Conservation (phyloP, 1,284 basidiomycete genomes). For the Gymnopus androsaceus region DNA sequence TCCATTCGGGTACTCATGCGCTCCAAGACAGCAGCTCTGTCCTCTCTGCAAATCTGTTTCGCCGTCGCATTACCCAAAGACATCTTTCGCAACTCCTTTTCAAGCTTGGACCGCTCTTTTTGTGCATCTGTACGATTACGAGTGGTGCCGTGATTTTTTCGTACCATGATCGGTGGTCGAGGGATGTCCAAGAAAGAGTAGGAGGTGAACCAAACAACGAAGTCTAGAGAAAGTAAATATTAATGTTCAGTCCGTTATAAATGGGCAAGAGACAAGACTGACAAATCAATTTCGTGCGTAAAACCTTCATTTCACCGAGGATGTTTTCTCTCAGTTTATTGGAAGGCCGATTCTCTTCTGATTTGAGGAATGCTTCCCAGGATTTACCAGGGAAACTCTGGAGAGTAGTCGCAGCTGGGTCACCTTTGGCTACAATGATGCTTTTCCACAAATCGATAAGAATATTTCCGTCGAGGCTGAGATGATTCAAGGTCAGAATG, state of each 20-base stretch:
- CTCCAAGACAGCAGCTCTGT: not conserved
- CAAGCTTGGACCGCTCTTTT: not conserved
- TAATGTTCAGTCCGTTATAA: not conserved
- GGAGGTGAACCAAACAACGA: constrained; percentile 15
- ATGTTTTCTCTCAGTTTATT: constrained; percentile 6
- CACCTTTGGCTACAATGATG: constrained; percentile 17
- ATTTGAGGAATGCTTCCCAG: constrained; percentile 15
- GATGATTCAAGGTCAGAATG: constrained; percentile 14
- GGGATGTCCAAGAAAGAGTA: constrained; percentile 15
- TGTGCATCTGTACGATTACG: not conserved
- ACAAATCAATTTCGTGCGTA: constrained; percentile 21
- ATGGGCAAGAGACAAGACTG: not conserved
- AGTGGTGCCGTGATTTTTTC: not conserved
- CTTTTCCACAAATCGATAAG: constrained; percentile 14
- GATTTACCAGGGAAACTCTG: constrained; percentile 13
- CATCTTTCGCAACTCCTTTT: not conserved
- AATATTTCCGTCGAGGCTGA: constrained; percentile 5
- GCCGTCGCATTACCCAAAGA: not conserved
- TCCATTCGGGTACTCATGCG: not conserved
- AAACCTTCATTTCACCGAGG: constrained; percentile 9
- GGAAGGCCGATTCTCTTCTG: constrained; percentile 1
- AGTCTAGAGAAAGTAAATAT: constrained; percentile 5
- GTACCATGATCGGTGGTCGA: not conserved
- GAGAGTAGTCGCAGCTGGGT: not conserved
- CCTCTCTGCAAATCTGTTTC: not conserved